These are phyloP conservation scores for Picea mariana DNA, from an alignment of 83 land plant species.

Conservation along the genomic window DNA sequence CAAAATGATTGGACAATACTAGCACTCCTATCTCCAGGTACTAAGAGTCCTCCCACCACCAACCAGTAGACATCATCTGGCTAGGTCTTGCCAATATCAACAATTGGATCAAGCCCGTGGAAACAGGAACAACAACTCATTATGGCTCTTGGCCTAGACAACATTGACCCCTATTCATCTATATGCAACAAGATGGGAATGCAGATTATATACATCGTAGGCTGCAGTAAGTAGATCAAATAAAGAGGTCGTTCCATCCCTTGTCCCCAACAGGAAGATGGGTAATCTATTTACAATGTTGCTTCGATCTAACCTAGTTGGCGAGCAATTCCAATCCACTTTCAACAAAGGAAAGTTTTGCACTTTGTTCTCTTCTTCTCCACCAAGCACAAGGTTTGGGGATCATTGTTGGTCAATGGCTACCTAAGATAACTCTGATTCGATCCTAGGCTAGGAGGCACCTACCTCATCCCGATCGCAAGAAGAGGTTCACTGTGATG, in stretches of 20 bases:
- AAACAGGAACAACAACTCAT: neutral
- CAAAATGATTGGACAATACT: neutral
- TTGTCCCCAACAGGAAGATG: neutral
- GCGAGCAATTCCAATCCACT: neutral
- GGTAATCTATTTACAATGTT: neutral
- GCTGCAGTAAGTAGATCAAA: neutral
- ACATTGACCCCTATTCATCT: neutral
- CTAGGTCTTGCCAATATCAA: neutral
- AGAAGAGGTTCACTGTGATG: constrained; percentile 2
- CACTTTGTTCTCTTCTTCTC: no score
- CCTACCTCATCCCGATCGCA: constrained; percentile 3
- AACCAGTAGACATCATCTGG: neutral
- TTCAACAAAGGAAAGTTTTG: neutral
- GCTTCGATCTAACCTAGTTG: neutral
- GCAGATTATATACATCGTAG: no score
- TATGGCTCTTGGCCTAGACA: neutral
- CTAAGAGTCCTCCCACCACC: neutral
- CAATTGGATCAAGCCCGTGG: neutral
- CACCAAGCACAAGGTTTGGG: no score
- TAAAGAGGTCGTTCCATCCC: neutral
- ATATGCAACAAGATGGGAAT: neutral
- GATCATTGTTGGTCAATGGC: no score
- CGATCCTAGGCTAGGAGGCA: neutral
- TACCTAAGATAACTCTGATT: no score
- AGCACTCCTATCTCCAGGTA: neutral